A percentile compares a stretch with the other conserved stretches of the same genome.
phyloP scores from a whole-genome alignment of 2,329 filamentous ascomycete species.

The Diaporthe helianthi region DNA sequence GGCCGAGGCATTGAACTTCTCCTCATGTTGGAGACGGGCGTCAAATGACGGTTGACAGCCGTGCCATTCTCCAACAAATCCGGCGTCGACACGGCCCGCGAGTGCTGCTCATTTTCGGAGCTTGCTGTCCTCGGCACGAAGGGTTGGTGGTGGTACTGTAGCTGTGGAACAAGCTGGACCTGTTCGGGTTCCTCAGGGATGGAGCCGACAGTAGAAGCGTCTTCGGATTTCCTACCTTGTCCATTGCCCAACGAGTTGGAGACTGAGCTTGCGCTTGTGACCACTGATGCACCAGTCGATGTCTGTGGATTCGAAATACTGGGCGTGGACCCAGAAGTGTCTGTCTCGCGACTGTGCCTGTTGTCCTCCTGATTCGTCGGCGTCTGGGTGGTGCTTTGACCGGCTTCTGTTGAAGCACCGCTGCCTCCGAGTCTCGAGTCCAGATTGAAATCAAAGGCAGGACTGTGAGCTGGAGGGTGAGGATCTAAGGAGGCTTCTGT shows the following conservation, averaged over 20 bases:
- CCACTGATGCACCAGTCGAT: conserved; percentile 60
- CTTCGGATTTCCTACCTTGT: conserved; percentile 46
- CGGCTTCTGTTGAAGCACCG: not conserved
- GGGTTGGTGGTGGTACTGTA: conserved; percentile 67
- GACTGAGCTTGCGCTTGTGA: conserved; percentile 63
- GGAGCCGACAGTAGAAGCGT: conserved; percentile 59
- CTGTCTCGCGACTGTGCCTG: conserved; percentile 61
- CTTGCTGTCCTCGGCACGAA: conserved; percentile 52
- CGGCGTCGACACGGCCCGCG: conserved; percentile 56
- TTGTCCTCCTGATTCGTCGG: conserved; percentile 47
- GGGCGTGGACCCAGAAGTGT: conserved; percentile 56
- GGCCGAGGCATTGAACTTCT: conserved; percentile 71
- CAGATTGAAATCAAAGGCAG: conserved; percentile 25
- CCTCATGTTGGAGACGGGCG: conserved; percentile 62
- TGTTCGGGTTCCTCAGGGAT: conserved; percentile 53
- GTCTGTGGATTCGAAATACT: conserved; percentile 57
- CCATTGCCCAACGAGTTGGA: conserved; percentile 58
- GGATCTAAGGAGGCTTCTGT: conserved; percentile 18
- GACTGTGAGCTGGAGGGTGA: not conserved
- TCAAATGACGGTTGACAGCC: conserved; percentile 67
- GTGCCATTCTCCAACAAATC: conserved; percentile 59
- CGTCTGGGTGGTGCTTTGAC: conserved; percentile 43
- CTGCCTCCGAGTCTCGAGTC: conserved; percentile 40
- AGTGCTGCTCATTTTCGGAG: conserved; percentile 50
- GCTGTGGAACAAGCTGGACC: conserved; percentile 58